Evolutionary conservation across 208 protist species (phyloP), one percentile per base, ranked within the genome.

Genomic region (Wallacemonas sp.): DNA sequence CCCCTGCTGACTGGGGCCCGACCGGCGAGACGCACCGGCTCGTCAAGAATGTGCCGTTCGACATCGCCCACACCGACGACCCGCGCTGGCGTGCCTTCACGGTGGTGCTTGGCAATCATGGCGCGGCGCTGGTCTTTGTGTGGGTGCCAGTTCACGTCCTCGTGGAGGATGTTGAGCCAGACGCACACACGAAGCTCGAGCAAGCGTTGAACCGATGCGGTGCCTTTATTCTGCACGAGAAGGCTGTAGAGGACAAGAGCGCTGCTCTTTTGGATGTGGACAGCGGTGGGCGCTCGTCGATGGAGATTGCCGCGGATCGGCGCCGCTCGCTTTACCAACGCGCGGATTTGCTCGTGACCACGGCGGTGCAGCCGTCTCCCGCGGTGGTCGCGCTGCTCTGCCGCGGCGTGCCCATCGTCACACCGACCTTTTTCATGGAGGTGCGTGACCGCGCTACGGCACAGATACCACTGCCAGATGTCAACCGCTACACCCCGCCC

Each of bases 361-460:
- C 82, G 11, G 62, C 36, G 24, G 61, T 88, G 27, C 75, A 73
- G 60, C 77, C 80, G 11, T 80, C 82, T n/a, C 70, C 79, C 17
- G 78, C 70, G 27, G 72, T 80, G 22, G 72, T 94, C 1, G 79
- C 80, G 9, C 72, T 81, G 63, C 66, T 94, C n/a, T 87, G 80
- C 62, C 65, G 82, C 11, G 73, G 68, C 12, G 68, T 68, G 9
- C 77, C 77, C 36, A 79, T 94, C 45, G 88, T 94, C 12, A 72
- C 74, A 0, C 84, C 84, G 11, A 68, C 55, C 22, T 94, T 80
- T 70, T 88, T 94, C 54, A 31, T 55, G 17, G 72, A 72, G 17
- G 42, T 90, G 34, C 39, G 54, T 31, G 69, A 80, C 46, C 69
- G 74, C 46, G 61, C 58, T 6, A 72, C 62, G 1, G 70, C 80